Evolutionary conservation across 2,329 filamentous ascomycete species (phyloP).

Genomic region (Fusarium sp.): DNA sequence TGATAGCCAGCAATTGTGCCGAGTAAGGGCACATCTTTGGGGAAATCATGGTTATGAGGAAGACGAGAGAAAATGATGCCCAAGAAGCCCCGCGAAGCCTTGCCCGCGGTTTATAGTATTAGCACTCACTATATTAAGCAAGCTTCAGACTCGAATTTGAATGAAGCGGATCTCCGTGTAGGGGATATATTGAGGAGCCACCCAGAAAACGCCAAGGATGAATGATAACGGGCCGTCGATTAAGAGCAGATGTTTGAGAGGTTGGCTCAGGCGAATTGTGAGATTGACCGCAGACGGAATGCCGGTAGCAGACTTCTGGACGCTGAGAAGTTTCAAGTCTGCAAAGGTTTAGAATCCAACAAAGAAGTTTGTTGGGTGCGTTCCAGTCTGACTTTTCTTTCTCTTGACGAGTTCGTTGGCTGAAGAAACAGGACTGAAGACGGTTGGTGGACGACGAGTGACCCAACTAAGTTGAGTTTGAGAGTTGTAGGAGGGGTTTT

Average conservation of each 20-base stretch:
- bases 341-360: neutral
- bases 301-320: slow-evolving; percentile 10
- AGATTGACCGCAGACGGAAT: slow-evolving; percentile 3
- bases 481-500: slow-evolving; percentile 38
- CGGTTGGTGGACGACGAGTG: slow-evolving; percentile 31
- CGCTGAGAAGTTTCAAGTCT: neutral
- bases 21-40: neutral
- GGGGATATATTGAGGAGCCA: slow-evolving; percentile 18
- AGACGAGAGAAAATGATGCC: slow-evolving; percentile 7
- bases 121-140: slow-evolving; percentile 28
- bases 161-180: slow-evolving; percentile 8
- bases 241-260: slow-evolving; percentile 9
- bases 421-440: slow-evolving; percentile 18
- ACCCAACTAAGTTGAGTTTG: slow-evolving; percentile 30
- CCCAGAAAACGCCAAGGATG: slow-evolving; percentile 11
- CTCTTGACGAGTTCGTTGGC: slow-evolving; percentile 7
- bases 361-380: slow-evolving; percentile 1
- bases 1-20: slow-evolving; percentile 1
- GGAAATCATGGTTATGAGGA: slow-evolving; percentile 8
- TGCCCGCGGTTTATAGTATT: slow-evolving; percentile 1
- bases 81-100: slow-evolving; percentile 16
- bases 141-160: slow-evolving; percentile 1
- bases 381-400: slow-evolving; percentile 8
- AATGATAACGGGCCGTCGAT: slow-evolving; percentile 16
- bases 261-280: slow-evolving; percentile 9